Base-by-base conservation (phyloP, 805 yeast species). In the Pichia nakasei region DNA sequence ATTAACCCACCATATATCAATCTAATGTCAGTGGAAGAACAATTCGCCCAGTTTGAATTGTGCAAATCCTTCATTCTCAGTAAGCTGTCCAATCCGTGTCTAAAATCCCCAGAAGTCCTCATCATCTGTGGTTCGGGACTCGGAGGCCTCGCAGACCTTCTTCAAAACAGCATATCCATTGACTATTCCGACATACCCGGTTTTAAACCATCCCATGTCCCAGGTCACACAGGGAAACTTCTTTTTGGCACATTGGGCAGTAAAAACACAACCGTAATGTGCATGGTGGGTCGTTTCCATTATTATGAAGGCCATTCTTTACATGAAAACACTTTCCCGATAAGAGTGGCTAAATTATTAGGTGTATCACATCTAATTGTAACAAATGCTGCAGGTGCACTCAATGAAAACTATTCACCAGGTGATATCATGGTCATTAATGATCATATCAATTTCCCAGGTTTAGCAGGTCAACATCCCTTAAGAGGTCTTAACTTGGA, bases 341-440 rank as follows among this genome's bases (percentile, higher is more conserved):
- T 91, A 17, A 73, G 98, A 46, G 80, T 84, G 21, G 78, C 94
- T 43, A 70, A 77, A 41, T 59, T 67, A 35, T 64, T 89, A 54
- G 86, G 82, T 0, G 78, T 81, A 24, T 62, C 69, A 37, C 68
- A 71, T 3, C 68, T 91, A 36, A 68, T 91, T 21, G 94, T 82
- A 9, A 91, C 97, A n/a, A 91, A 91, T 63, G 98, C 98, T 1
- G 95, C 96, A 2, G 98, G 97, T 38, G 97, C 96, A 1, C 62
- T 84, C 38, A 83, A 87, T 55, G 64, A 75, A 2, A 57, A 55
- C 4, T 89, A 64, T 61, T 70, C 71, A 42, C 85, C 91, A 2
- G 96, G 97, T 27, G 97, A 93, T 57, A 67, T 91, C 51, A 91
- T 93, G 97, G 72, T 93, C 39, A 76, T 91, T 50, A 73, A 73